Evolutionary conservation across 1,284 basidiomycete genomes (phyloP).

Genomic region (Sphaerobolus stellatus): DNA sequence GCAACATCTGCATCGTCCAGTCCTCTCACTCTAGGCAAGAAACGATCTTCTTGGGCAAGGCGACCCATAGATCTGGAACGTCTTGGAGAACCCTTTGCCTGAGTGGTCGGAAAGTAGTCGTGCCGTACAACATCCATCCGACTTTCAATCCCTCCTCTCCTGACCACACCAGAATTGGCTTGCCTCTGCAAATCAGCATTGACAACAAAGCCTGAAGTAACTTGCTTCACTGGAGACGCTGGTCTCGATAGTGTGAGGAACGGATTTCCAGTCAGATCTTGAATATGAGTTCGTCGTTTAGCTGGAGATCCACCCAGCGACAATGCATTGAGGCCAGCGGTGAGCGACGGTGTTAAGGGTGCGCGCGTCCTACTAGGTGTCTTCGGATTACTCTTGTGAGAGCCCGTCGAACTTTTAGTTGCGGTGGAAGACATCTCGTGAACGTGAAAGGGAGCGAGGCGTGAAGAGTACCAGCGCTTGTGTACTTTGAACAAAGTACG

Average conservation of each 20-base stretch:
- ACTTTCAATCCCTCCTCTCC: slow-evolving; percentile 74
- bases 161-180: slow-evolving; percentile 62
- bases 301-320: slow-evolving; percentile 45
- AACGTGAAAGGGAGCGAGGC: not conserved
- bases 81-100: slow-evolving; percentile 60
- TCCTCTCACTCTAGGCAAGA: slow-evolving; percentile 53
- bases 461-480: not conserved
- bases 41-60: slow-evolving; percentile 62
- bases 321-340: slow-evolving; percentile 54
- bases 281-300: slow-evolving; percentile 25
- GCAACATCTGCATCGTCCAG: slow-evolving; percentile 51
- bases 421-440: slow-evolving; percentile 10
- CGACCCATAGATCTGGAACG: slow-evolving; percentile 54
- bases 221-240: slow-evolving; percentile 62
- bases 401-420: slow-evolving; percentile 3
- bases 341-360: slow-evolving; percentile 66
- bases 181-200: slow-evolving; percentile 59
- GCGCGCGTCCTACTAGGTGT: slow-evolving; percentile 68
- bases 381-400: slow-evolving; percentile 40
- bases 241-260: slow-evolving; percentile 45
- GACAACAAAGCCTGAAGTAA: slow-evolving; percentile 47
- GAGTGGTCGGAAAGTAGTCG: slow-evolving; percentile 48
- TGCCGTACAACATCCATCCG: slow-evolving; percentile 68
- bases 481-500: not conserved
- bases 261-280: slow-evolving; percentile 14